Evolutionary conservation across 495 filamentous ascomycete genomes (phyloP), one percentile per base, ranked within the genome.

Genomic region (Evernia prunastri): DNA sequence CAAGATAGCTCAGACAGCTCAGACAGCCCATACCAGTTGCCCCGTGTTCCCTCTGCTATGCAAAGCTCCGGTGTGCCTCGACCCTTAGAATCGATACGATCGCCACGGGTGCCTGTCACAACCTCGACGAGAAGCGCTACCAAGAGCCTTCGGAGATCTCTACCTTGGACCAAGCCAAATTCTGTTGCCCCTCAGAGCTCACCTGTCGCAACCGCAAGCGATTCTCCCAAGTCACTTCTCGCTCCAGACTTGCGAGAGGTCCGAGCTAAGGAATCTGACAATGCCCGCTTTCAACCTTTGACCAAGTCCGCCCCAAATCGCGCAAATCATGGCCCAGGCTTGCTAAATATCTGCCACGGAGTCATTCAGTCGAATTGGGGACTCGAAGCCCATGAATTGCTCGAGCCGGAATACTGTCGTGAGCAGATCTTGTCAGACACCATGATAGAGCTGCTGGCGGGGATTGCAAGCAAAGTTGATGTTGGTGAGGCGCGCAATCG

Each of bases 381-480:
- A 23, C 7, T 63, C 31, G 15, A 23, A 37, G 35, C 51, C 11
- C 37, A 56, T 36, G 60, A 63, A 4, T 25, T 63, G 8, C 18
- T 63, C 35, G 51, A 56, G 36, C 23, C 25, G 17, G 31, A 63
- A 31, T 63, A 35, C 60, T 33, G 18, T 31, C 25, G 13, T 63
- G 35, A 27, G 33, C 37, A 56, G 27, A 37, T 23, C 42, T 29
- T 31, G 23, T n/a, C 60, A 57, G 36, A 63, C 37, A 18, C 36
- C 53, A 40, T 29, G 49, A 53, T 63, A 3, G 39, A 63, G 10
- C 11, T 63, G 1, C 27, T 63, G 39, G 56, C 40, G 9, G 37
- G 56, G 8, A 63, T 63, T 17, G 60, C 60, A 25, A 40, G 56
- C 23, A 54, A 45, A 43, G 60, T 63, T 27, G 42, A 63, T 25